Base-by-base conservation (phyloP, 2,329 filamentous ascomycete species). In the Fusarium dimerum region DNA sequence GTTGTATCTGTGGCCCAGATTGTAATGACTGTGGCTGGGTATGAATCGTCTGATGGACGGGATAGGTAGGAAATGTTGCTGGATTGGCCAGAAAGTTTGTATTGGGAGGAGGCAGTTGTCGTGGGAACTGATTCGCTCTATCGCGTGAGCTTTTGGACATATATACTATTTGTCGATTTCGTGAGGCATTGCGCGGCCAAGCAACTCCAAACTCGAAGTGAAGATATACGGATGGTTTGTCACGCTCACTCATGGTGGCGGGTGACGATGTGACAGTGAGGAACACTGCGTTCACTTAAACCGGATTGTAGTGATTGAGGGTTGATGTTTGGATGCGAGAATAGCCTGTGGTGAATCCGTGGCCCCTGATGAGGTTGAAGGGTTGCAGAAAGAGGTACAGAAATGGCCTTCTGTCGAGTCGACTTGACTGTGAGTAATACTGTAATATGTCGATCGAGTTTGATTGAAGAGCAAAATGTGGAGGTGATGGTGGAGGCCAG, bases 191-290 rank as follows among this genome's bases (percentile, higher is more conserved):
- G 39, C 72, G 73, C n/a, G 71, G 70, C 73, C 76, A 80, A 1
- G 78, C 79, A 20, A 82, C 66, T 30, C 79, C 78, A 52, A 81
- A 78, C 61, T 80, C 78, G 52, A 82, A 66, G 49, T 79, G 76
- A 10, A 82, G 66, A 52, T 79, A 81, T 48, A 82, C 68, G 38
- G 56, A 55, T 42, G 67, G 65, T 47, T 66, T 55, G 17, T 62
- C 47, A 16, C 61, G 59, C 30, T 64, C 55, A 26, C 54, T 51
- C 67, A 69, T 70, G 42, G 32, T 56, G 47, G 29, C 45, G 38
- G 38, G 40, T 30, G 29, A 13, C 18, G 18, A 26, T 34, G 29
- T 40, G 26, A n/a, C 15, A 34, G 34, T 15, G 20, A 7, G 20
- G 20, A 26, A 26, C 20, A 26, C 4, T 26, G 20, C 5, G 7